Evolutionary conservation across 352 stramenopile genomes (phyloP), one percentile per base, ranked within the genome.

Genomic region (Globisporangium lucens): DNA sequence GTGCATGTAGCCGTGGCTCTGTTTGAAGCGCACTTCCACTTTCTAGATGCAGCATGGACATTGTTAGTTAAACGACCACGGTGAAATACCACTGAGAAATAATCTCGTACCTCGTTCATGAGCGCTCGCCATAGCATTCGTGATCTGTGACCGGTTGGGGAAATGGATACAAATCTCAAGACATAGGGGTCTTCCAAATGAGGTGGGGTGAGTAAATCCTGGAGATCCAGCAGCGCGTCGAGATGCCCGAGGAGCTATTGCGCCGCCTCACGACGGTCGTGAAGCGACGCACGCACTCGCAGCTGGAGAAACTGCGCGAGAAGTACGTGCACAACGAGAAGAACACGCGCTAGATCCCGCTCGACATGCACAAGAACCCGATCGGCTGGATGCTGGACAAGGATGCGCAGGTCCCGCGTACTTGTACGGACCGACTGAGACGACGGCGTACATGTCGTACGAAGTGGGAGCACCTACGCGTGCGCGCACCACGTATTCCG

Each of bases 321-420:
- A 81, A 89, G 63, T 69, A 85, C 56, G 65, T 72, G 4, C 70
- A 82, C 60, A 76, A 89, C 66, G 72, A 73, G 20, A 75, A 65
- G 49, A 83, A 80, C 29, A 76, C 76, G 24, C 80, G 79, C 49
- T 56, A 81, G 56, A 66, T 93, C 55, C 87, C 87, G 27, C 72
- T 89, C n/a, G 80, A 93, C 27, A 90, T 87, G 80, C 83, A 89
- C 77, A 91, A 93, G 65, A 81, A 74, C 49, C 78, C 85, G 52
- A 61, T 95, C 20, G 87, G 87, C 36, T 95, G 87, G 87, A 88
- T 85, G 24, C 83, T 93, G 69, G 78, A 91, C 66, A 83, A 82
- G 63, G 77, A 75, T 4, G 46, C 79, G 56, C 81, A 91, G 75
- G 84, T 93, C 68, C 80, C 8, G 69, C 83, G 12, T 90, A 85